phyloP scores from a whole-genome alignment of 2,329 filamentous ascomycete genomes.

The Colletotrichum lindemuthianum region DNA sequence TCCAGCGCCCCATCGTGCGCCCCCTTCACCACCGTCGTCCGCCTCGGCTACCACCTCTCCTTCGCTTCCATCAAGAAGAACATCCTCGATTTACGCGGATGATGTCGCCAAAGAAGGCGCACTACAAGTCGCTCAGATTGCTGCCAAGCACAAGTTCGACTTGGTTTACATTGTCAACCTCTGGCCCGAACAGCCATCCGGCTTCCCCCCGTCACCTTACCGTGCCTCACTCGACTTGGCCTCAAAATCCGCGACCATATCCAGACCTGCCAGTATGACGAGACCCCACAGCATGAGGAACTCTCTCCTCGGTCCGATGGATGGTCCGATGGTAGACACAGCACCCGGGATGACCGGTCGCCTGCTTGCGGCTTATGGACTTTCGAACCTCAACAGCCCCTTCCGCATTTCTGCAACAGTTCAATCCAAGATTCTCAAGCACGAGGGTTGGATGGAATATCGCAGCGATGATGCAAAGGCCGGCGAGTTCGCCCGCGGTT shows the following conservation, averaged over 20 bases:
- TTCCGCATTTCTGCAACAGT: slow-evolving; percentile 61
- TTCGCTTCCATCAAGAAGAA: slow-evolving; percentile 17
- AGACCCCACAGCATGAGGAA: slow-evolving; percentile 35
- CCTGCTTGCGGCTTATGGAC: slow-evolving; percentile 64
- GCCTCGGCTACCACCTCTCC: slow-evolving; percentile 20
- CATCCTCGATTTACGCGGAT: slow-evolving; percentile 26
- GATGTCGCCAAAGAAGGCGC: slow-evolving; percentile 38
- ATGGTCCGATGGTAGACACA: slow-evolving; percentile 30
- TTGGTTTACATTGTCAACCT: slow-evolving; percentile 68
- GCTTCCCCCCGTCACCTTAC: slow-evolving; percentile 34
- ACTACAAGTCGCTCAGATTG: slow-evolving; percentile 62
- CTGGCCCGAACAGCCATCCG: slow-evolving; percentile 54
- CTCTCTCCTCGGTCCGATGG: slow-evolving; percentile 27
- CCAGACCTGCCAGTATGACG: background rate
- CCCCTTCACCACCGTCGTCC: slow-evolving; percentile 25
- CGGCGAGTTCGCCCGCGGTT: slow-evolving; percentile 61
- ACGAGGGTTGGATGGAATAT: slow-evolving; percentile 64
- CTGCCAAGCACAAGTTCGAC: slow-evolving; percentile 65
- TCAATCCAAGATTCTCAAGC: slow-evolving; percentile 61
- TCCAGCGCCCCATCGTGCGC: slow-evolving; percentile 1
- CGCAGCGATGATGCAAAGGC: slow-evolving; percentile 52
- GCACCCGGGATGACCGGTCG: slow-evolving; percentile 54
- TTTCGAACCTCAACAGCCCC: slow-evolving; percentile 60
- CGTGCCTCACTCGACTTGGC: slow-evolving; percentile 33
- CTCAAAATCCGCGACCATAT: background rate